Conservation (phyloP, 2,329 filamentous ascomycete genomes). For the Fusarium citri region DNA sequence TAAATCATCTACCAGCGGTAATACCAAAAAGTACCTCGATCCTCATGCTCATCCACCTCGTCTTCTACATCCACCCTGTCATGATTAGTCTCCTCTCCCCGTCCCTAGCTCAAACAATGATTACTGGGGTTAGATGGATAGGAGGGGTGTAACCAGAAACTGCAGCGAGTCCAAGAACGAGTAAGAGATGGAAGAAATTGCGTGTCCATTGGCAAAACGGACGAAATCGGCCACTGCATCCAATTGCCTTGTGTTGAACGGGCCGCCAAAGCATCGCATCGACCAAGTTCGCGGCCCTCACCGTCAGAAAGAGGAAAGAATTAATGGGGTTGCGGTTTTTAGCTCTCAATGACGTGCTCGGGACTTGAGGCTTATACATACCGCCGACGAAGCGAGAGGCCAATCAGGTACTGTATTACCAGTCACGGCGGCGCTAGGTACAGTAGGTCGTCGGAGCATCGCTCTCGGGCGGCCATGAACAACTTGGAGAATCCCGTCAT, state of each 20-base stretch:
- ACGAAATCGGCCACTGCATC: slow-evolving; percentile 39
- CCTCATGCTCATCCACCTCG: slow-evolving; percentile 22
- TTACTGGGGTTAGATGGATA: slow-evolving; percentile 30
- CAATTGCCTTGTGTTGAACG: slow-evolving; percentile 21
- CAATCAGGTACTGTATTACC: slow-evolving; percentile 39
- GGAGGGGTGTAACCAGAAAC: slow-evolving; percentile 26
- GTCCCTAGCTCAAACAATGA: slow-evolving; percentile 29
- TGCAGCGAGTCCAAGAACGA: slow-evolving; percentile 17
- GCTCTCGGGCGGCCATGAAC: slow-evolving; percentile 38
- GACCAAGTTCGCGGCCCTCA: slow-evolving; percentile 34
- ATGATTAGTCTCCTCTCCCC: slow-evolving; percentile 32
- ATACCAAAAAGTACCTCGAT: slow-evolving; percentile 23
- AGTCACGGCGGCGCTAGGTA: slow-evolving; percentile 32
- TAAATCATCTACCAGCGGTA: slow-evolving; percentile 30
- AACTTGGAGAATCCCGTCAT: slow-evolving; percentile 25
- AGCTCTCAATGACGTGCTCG: slow-evolving; percentile 52
- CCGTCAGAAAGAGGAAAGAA: slow-evolving; percentile 39
- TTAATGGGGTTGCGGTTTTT: slow-evolving; percentile 44
- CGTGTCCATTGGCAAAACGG: slow-evolving; percentile 39
- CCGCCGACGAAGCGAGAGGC: slow-evolving; percentile 42
- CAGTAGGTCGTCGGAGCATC: slow-evolving; percentile 43
- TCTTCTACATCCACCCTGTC: slow-evolving; percentile 41
- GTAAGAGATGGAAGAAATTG: slow-evolving; percentile 42
- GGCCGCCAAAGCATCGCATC: slow-evolving; percentile 15
- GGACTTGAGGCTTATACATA: slow-evolving; percentile 49